phyloP scores from a whole-genome alignment of 1,284 basidiomycete genomes.

The Fomitopsis pinicola region DNA sequence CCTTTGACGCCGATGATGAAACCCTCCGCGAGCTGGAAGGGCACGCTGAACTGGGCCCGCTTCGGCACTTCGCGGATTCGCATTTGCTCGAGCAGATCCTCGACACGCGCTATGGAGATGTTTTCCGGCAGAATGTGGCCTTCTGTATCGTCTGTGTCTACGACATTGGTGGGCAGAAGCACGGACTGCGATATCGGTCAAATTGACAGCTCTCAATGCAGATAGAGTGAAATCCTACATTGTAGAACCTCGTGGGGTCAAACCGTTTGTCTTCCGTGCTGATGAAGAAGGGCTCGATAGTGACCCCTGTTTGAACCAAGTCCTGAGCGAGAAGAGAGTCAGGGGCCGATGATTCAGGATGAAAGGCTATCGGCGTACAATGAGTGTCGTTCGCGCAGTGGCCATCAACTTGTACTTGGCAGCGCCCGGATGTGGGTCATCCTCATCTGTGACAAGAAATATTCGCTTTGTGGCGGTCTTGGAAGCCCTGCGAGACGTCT shows the following conservation, averaged over 20 bases:
- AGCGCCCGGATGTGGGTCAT: constrained; percentile 52
- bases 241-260: constrained; percentile 79
- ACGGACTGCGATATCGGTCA: constrained; percentile 43
- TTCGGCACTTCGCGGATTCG: constrained; percentile 85
- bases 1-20: constrained; percentile 91
- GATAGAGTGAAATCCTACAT: constrained; percentile 43
- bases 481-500: constrained; percentile 53
- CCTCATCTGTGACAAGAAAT: constrained; percentile 92
- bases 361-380: constrained; percentile 36
- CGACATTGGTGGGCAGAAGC: constrained; percentile 48
- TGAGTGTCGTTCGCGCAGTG: constrained; percentile 66
- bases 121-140: constrained; percentile 52
- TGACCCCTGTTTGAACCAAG: constrained; percentile 75
- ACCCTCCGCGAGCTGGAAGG: constrained; percentile 76
- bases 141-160: constrained; percentile 39
- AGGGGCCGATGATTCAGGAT: not conserved
- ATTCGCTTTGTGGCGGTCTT: constrained; percentile 88
- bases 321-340: constrained; percentile 48
- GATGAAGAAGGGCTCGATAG: constrained; percentile 92
- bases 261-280: constrained; percentile 67
- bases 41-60: constrained; percentile 80
- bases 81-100: constrained; percentile 81
- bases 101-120: constrained; percentile 67
- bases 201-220: not conserved
- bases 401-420: constrained; percentile 53